Base-by-base conservation (phyloP, 2,329 filamentous ascomycete genomes). In the Fusarium transvaalense region DNA sequence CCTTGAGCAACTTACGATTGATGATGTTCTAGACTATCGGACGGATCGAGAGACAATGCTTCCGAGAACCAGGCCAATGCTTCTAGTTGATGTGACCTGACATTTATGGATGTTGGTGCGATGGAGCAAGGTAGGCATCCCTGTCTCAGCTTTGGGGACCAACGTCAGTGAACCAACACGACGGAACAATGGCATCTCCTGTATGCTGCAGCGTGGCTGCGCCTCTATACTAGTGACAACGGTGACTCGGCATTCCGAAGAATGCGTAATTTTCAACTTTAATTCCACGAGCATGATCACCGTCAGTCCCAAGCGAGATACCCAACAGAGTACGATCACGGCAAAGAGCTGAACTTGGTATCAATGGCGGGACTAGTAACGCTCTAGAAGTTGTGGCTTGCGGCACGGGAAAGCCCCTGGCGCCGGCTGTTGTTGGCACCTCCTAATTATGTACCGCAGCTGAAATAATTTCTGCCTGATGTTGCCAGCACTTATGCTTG, bases 1-100 rank as follows among this genome's bases (percentile, higher is more conserved):
- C 17, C 42, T 45, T 31, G 12, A 31, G 5, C 10, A 61, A 61
- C 58, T 61, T 61, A 61, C 58, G 45, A 61, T 61, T 34, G 14
- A 52, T 10, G 5, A 12, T 21, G 15, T 60, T 61, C 56, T 53
- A 43, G 58, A 47, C 34, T 48, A 19, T 23, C 23, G 14, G 54
- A 23, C 32, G 29, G 32, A 34, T 37, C 14, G 43, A 38, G 23
- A 14, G 27, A 34, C 21, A 29, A 21, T 8, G 21, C 27, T 45
- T 45, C 32, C 47, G 47, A 37, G 23, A 13, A 38, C 32, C 32
- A 39, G 32, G 34, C 19, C 14, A 12, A 17, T 35, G 23, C 25
- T 27, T 12, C 23, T 37, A 38, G 21, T 17, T 50, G 46, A 50
- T 50, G 46, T 34, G 46, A 50, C 46, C 46, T 37, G 32, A 50